Evolutionary conservation across 2,329 filamentous ascomycete genomes (phyloP).

Genomic region (Dothidotthia symphoricarpi): DNA sequence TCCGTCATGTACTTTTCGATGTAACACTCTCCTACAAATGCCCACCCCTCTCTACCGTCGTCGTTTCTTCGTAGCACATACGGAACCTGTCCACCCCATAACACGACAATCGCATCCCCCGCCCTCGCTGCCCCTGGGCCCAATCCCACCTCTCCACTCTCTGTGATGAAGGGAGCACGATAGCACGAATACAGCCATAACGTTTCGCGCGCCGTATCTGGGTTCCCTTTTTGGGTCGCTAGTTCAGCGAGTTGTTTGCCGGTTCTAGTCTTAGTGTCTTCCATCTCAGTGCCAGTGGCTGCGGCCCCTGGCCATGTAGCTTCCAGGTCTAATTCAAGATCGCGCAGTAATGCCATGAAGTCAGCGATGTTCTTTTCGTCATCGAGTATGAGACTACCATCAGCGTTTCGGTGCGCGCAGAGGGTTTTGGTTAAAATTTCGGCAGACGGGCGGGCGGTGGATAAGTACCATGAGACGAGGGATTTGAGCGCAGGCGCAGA

Average conservation of each 20-base stretch:
- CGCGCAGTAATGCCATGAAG: constrained; percentile 5
- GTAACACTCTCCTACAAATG: constrained; percentile 11
- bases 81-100: constrained; percentile 21
- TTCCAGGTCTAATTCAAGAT: constrained; percentile 1
- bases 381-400: constrained; percentile 1
- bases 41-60: neutral
- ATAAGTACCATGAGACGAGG: constrained; percentile 7
- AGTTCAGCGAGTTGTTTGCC: too few relatives aligned
- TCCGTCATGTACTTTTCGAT: constrained; percentile 1
- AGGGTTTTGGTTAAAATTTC: constrained; percentile 6
- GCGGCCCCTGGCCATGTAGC: neutral
- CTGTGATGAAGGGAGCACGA: constrained; percentile 12
- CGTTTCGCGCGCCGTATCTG: neutral
- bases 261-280: too few relatives aligned
- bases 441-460: neutral
- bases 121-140: constrained; percentile 5
- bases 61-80: constrained; percentile 8
- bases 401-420: constrained; percentile 5
- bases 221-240: too few relatives aligned
- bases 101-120: constrained; percentile 14
- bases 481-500: neutral
- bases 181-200: constrained; percentile 10
- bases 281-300: neutral
- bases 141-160: constrained; percentile 10
- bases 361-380: constrained; percentile 6